Percentiles rank a stretch among this genome's conserved stretches.
These are phyloP conservation scores for Ophiocordyceps sinensis DNA, from an alignment of 2,329 filamentous ascomycete species.

Conservation along the genomic window DNA sequence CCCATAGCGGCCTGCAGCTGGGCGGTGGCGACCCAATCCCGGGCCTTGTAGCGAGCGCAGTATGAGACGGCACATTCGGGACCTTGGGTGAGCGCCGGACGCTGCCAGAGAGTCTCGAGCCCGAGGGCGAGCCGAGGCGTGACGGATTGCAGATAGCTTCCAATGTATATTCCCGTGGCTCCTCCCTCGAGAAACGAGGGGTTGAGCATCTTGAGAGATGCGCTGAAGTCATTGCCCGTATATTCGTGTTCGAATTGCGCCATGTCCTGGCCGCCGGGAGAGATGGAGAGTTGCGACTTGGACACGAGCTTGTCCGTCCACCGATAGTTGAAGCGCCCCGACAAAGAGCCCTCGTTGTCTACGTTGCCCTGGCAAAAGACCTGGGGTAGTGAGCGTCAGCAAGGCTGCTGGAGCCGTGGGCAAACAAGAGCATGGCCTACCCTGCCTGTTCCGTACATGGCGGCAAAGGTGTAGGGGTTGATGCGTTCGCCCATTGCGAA, in stretches of 20 bases:
- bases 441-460: constrained; percentile 84
- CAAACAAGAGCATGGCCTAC: constrained; percentile 30
- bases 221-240: constrained; percentile 82
- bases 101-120: constrained; percentile 88
- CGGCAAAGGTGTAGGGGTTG: constrained; percentile 90
- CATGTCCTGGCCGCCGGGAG: constrained; percentile 70
- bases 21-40: constrained; percentile 84
- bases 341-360: constrained; percentile 81
- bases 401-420: neutral
- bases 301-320: constrained; percentile 69
- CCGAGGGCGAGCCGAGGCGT: constrained; percentile 79
- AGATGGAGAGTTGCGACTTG: constrained; percentile 79
- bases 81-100: constrained; percentile 64
- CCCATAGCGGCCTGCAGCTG: constrained; percentile 75
- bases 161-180: constrained; percentile 87
- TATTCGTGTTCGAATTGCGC: constrained; percentile 94
- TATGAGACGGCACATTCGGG: constrained; percentile 90
- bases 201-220: constrained; percentile 86
- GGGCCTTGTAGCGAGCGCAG: constrained; percentile 77
- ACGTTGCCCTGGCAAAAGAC: constrained; percentile 91
- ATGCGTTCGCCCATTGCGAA: constrained; percentile 89
- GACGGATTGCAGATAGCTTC: constrained; percentile 86
- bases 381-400: constrained; percentile 27
- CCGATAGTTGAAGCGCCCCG: constrained; percentile 83
- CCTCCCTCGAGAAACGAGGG: constrained; percentile 88